phyloP scores from a whole-genome alignment of 1,139 yeast species.

The Lodderomyces jiufengensis region DNA sequence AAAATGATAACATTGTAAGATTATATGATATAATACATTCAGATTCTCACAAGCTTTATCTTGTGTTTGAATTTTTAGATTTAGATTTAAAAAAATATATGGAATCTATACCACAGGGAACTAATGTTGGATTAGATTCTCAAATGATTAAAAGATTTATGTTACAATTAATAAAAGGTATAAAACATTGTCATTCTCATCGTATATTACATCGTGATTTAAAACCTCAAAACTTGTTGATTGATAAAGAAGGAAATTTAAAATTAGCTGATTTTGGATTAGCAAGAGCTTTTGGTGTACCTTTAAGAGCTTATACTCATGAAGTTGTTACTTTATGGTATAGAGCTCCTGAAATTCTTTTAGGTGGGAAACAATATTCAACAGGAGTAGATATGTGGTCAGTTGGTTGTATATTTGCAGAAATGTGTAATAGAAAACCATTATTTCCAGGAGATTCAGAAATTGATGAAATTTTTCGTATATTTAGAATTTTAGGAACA shows the following conservation, averaged over 20 bases:
- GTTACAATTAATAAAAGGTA: slow-evolving; percentile 90
- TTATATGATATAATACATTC: slow-evolving; percentile 93
- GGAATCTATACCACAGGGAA: slow-evolving; percentile 93
- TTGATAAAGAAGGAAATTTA: slow-evolving; percentile 91
- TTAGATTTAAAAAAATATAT: slow-evolving; percentile 93
- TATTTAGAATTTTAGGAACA: slow-evolving; percentile 89
- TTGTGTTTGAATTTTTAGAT: slow-evolving; percentile 91
- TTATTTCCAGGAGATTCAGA: slow-evolving; percentile 97
- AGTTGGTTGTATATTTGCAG: slow-evolving; percentile 97
- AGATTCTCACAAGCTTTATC: slow-evolving; percentile 89
- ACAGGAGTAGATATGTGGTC: slow-evolving; percentile 99
- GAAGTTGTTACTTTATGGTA: slow-evolving; percentile 98
- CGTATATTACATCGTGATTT: slow-evolving; percentile 93
- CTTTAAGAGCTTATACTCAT: slow-evolving; percentile 92
- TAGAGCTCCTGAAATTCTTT: slow-evolving; percentile 90
- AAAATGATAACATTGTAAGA: slow-evolving; percentile 88
- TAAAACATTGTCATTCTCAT: slow-evolving; percentile 92
- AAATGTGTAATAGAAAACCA: slow-evolving; percentile 95
- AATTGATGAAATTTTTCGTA: slow-evolving; percentile 94
- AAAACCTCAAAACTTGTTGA: slow-evolving; percentile 92
- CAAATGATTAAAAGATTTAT: slow-evolving; percentile 90
- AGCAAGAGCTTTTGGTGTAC: slow-evolving; percentile 97
- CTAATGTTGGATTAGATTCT: slow-evolving; percentile 84
- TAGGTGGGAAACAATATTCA: slow-evolving; percentile 96
- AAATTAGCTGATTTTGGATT: slow-evolving; percentile 96